Conservation (phyloP, 2,329 filamentous ascomycete species). For the Cercospora janseana region DNA sequence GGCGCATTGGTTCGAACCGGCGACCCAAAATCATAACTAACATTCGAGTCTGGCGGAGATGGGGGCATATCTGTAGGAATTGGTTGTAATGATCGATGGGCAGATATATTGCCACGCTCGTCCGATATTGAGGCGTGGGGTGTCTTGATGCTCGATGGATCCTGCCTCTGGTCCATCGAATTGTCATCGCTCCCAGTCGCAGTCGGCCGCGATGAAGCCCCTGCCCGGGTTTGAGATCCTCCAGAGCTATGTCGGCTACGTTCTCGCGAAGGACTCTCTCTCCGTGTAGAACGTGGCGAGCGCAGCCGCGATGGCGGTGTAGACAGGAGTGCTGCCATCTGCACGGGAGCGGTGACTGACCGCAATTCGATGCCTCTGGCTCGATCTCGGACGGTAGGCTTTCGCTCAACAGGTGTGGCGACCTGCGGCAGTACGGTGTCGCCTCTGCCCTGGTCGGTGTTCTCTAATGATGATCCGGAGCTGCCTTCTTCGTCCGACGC, state of each 20-base stretch:
- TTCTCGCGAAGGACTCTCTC: neutral
- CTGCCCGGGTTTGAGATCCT: too few relatives aligned
- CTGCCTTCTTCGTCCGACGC: slow-evolving; percentile 27
- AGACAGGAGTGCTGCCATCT: slow-evolving; percentile 44
- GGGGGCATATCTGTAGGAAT: slow-evolving; percentile 38
- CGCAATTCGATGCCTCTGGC: slow-evolving; percentile 28
- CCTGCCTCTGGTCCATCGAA: too few relatives aligned
- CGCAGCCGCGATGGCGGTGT: slow-evolving; percentile 43
- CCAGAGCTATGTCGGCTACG: too few relatives aligned
- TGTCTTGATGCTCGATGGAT: too few relatives aligned
- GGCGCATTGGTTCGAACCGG: slow-evolving; percentile 11
- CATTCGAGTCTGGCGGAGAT: slow-evolving; percentile 38
- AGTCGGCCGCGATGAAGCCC: too few relatives aligned
- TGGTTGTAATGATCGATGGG: slow-evolving; percentile 29
- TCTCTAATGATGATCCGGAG: slow-evolving; percentile 23
- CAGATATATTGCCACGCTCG: neutral
- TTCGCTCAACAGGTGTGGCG: slow-evolving; percentile 18
- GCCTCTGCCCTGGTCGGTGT: slow-evolving; percentile 17
- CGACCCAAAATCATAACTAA: slow-evolving; percentile 29
- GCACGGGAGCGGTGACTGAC: slow-evolving; percentile 41
- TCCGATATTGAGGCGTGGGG: too few relatives aligned
- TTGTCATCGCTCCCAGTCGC: too few relatives aligned
- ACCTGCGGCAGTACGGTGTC: slow-evolving; percentile 21
- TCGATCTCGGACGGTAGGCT: slow-evolving; percentile 26
- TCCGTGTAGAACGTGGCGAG: slow-evolving; percentile 5